Evolutionary conservation across 192 early-diverging fungal genomes (phyloP), one percentile per base, ranked within the genome.

Genomic region (Coemansia sp.): DNA sequence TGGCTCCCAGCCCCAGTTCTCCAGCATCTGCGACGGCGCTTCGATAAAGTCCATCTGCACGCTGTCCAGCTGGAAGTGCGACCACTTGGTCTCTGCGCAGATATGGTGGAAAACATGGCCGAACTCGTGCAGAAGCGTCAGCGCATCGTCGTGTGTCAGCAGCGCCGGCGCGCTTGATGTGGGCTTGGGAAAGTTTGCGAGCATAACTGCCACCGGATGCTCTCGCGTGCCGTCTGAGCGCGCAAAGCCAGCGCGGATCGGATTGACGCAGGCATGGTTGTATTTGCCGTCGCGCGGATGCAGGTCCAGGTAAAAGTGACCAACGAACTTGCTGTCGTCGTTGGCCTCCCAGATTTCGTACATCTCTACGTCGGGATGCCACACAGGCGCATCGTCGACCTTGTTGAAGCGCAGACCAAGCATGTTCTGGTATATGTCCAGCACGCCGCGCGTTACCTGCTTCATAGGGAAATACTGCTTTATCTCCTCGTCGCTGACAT

Each of bases 21-120:
- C 90, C n/a, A 90, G 76, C 90, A 92, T 90, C 81, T 90, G 88
- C 46, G 84, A 85, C 9, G 90, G 90, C 16, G 88, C 88, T 74
- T 92, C 90, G 24, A 92, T 83, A 74, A 92, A 92, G 68, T 92
- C 90, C 52, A 82, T 74, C 58, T 88, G 84, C 49, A 89, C 75
- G 34, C 74, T 70, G 18, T 88, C 87, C 23, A 88, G 88, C 34
- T 89, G 86, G 55, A 90, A 89, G 0, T 84, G 72, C 3, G 82
- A 75, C 27, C 74, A 86, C 65, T 83, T 86, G 16, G 88, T 89
- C 48, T 82, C 68, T 42, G 85, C 83, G 66, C 86, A 88, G 13
- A 90, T 30, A 16, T 74, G 68, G 67, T 72, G 71, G 36, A 82
- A 81, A 18, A 74, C 74, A 60, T 84, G 81, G 25, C 87, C 90